Evolutionary conservation across 345 rosid genomes (phyloP), one percentile per base, ranked within the genome.

Genomic region (Dipteronia dyeriana): DNA sequence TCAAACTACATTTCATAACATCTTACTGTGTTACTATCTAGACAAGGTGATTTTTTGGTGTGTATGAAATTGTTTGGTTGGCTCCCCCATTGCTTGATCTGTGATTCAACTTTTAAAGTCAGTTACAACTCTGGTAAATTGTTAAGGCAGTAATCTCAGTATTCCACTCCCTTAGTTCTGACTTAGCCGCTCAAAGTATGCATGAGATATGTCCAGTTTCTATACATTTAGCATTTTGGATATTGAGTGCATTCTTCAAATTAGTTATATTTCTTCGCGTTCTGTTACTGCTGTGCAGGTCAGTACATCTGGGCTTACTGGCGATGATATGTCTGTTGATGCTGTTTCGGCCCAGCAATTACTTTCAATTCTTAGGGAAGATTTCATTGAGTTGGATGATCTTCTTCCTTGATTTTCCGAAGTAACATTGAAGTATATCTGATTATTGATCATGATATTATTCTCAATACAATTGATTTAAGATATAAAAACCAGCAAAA

Each of bases 321-420:
- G 61, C 20, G 71, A 68, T 45, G 75, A n/a, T 66, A 38, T 70
- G 41, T 19, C 43, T 66, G 41, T 16, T 41, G 80, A 82, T 70
- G 68, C 74, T 63, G 75, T 62, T 53, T 38, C 72, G 51, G 20
- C 67, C 4, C 31, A 68, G 47, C 68, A 60, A 22, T 71, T 82
- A 17, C 34, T 31, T 34, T 71, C 90, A 41, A 79, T 84, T 72
- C 20, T 79, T 20, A 83, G 73, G 31, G 89, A 73, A 57, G 87
- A 88, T 80, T 87, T 79, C 34, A 60, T 87, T 47, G 91, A 85
- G 79, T 41, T 88, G 73, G 79, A 87, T 29, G 90, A 90, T 83
- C 84, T 87, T 57, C 20, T 73, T 71, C 43, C 43, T 64, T 71
- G 81, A 82, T 72, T 72, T 39, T 64, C 63, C 51, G 10, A 54